A percentile compares a stretch with the other conserved stretches of the same genome.
Evolutionary conservation across 1,284 basidiomycete genomes (phyloP).

Genomic region (Sanguinoderma infundibulare): DNA sequence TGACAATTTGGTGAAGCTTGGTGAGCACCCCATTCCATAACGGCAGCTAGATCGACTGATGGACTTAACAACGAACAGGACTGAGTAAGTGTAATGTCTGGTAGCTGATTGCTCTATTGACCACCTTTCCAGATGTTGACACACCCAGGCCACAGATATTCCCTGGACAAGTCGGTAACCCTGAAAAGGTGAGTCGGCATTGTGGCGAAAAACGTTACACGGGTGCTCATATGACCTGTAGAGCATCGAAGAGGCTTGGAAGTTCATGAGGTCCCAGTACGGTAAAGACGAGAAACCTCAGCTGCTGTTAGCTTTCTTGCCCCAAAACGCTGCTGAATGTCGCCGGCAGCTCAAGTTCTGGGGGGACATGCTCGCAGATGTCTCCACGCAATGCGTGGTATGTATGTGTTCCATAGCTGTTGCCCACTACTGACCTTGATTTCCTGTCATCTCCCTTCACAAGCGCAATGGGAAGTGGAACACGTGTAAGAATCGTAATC

Average conservation of each 20-base stretch:
- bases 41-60: neutral
- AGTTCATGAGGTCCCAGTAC: neutral
- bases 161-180: conserved; percentile 3
- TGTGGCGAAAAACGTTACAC: neutral
- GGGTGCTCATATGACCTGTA: neutral
- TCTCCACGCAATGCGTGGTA: conserved; percentile 38
- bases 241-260: conserved; percentile 33
- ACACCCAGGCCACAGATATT: conserved; percentile 7
- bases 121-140: neutral
- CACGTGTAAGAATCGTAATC: conserved; percentile 15
- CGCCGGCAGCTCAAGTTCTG: conserved; percentile 45
- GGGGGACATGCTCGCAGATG: conserved; percentile 41
- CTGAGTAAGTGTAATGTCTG: conserved; percentile 5
- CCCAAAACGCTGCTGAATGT: conserved; percentile 25
- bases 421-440: no score
- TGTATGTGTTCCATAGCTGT: conserved; percentile 5
- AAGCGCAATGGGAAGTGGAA: conserved; percentile 30
- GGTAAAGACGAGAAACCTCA: neutral
- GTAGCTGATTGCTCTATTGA: neutral
- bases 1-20: conserved; percentile 36
- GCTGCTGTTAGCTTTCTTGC: conserved; percentile 33
- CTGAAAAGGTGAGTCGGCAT: conserved; percentile 4
- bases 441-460: no score
- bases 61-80: neutral
- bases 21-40: conserved; percentile 27